Evolutionary conservation across 2,329 filamentous ascomycete species (phyloP), one percentile per base, ranked within the genome.

Genomic region (Mollisia scopiformis): DNA sequence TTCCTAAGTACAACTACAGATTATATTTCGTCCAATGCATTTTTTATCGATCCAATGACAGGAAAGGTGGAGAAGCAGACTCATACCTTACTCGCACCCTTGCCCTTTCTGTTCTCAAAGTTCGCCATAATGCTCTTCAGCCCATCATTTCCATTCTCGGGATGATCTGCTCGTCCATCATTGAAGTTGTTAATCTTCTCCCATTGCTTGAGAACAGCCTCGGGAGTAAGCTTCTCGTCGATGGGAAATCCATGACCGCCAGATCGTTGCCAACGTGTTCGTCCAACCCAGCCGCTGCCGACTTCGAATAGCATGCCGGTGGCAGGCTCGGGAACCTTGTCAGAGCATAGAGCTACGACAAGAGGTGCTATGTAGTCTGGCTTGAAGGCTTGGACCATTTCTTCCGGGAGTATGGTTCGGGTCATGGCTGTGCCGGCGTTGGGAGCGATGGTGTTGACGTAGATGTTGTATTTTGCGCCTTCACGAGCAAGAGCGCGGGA

Each of bases 371-470:
- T 93, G 78, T 97, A 98, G 75, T 98, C 94, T 62, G 95, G 95
- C 88, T 98, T 99, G 84, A 99, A 97, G 49, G 95, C 94, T 81
- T 98, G 93, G 19, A 99, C 93, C 81, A 98, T 88, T 81, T 99
- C 95, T 79, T 97, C 93, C 30, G 95, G 95, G 83, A 99, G 86
- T 75, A 99, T 91, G 54, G 91, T 94, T 69, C 88, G 86, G 58
- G 95, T 99, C 91, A 99, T 95, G 74, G 89, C 88, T 47, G 95
- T 99, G 70, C 95, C 95, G 39, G 95, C 95, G 73, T 98, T 99
- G 69, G 95, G 95, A 25, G 95, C 95, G 72, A 99, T 97, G 61
- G 93, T 97, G 84, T 99, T 99, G 77, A 97, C 92, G 72, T 88
- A 93, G 77, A 99, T 98, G 83, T 97, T 97, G 84, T 99, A 93